Conservation (phyloP, 129 eudicot genomes). For the Flaveria brownii region DNA sequence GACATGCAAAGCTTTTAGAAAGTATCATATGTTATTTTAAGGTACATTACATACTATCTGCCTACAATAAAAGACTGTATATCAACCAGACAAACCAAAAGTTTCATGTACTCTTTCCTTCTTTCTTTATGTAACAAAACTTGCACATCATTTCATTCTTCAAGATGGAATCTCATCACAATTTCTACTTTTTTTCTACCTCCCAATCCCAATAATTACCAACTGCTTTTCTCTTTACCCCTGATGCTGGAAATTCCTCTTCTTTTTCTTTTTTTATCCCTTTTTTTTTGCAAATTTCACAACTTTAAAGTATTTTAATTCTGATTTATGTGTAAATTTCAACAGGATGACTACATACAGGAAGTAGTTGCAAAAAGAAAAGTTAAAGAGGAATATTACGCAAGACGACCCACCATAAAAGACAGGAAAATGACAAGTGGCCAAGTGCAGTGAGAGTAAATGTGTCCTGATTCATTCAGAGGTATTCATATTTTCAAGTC, state of each 20-base stretch:
- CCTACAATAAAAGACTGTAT: slow-evolving; percentile 54
- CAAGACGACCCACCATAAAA: slow-evolving; percentile 36
- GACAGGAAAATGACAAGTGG: slow-evolving; percentile 24
- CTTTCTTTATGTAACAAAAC: slow-evolving; percentile 51
- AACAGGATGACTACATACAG: slow-evolving; percentile 6
- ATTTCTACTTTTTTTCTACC: slow-evolving; percentile 45
- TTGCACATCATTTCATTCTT: slow-evolving; percentile 56
- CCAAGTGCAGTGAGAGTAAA: slow-evolving; percentile 18
- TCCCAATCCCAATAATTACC: slow-evolving; percentile 62
- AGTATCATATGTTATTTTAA: slow-evolving; percentile 46
- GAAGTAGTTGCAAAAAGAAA: slow-evolving; percentile 29
- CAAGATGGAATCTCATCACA: slow-evolving; percentile 69
- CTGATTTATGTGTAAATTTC: slow-evolving; percentile 18
- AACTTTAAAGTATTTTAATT: slow-evolving; percentile 25
- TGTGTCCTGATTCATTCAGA: slow-evolving; percentile 26
- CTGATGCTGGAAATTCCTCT: slow-evolving; percentile 37
- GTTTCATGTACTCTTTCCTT: slow-evolving; percentile 47
- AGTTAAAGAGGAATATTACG: slow-evolving; percentile 40
- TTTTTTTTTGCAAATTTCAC: slow-evolving; percentile 16
- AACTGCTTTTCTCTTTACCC: slow-evolving; percentile 45
- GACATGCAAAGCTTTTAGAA: slow-evolving; percentile 79
- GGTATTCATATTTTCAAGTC: slow-evolving; percentile 13
- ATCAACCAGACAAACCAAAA: slow-evolving; percentile 78
- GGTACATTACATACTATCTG: slow-evolving; percentile 72
- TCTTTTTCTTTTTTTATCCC: slow-evolving; percentile 6